Percentiles rank a stretch among this genome's conserved stretches.
These are phyloP conservation scores for Trypanosoma mega DNA, from an alignment of 208 protist species.

Conservation along the genomic window DNA sequence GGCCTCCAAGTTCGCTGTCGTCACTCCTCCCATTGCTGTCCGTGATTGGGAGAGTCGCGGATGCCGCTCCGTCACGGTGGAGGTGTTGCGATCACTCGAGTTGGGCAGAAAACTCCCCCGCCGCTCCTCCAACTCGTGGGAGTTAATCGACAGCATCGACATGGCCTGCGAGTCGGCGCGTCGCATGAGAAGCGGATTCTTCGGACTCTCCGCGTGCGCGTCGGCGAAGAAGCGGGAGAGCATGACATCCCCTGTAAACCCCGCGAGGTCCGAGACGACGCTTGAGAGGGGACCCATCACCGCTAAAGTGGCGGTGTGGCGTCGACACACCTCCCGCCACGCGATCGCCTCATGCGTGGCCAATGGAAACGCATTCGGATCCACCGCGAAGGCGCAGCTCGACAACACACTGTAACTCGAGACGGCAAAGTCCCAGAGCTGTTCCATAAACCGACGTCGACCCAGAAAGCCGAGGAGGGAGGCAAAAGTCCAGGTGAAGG, in stretches of 20 bases:
- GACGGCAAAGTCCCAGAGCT: conserved; percentile 9
- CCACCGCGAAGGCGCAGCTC: background rate
- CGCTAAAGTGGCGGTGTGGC: background rate
- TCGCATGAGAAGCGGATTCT: no score
- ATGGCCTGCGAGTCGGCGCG: no score
- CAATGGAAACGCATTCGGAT: background rate
- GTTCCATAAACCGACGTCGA: background rate
- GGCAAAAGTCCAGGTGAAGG: background rate
- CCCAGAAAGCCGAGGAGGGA: conserved; percentile 4
- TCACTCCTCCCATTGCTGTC: no score
- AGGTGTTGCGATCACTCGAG: no score
- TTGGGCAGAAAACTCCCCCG: no score
- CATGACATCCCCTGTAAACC: conserved; percentile 1
- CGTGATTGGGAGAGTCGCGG: no score
- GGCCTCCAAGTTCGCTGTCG: no score
- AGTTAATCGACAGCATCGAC: no score
- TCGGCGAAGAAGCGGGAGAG: conserved; percentile 6
- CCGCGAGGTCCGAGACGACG: conserved; percentile 2
- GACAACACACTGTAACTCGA: background rate
- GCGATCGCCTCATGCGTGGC: background rate
- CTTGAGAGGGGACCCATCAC: conserved; percentile 3
- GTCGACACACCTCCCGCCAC: background rate
- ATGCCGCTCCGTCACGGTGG: no score
- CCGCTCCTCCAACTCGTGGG: no score
- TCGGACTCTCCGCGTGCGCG: background rate